A percentile compares a stretch with the other conserved stretches of the same genome.
Evolutionary conservation across 108 stramenopile genomes (phyloP).

Genomic region (Ochromonas danica): DNA sequence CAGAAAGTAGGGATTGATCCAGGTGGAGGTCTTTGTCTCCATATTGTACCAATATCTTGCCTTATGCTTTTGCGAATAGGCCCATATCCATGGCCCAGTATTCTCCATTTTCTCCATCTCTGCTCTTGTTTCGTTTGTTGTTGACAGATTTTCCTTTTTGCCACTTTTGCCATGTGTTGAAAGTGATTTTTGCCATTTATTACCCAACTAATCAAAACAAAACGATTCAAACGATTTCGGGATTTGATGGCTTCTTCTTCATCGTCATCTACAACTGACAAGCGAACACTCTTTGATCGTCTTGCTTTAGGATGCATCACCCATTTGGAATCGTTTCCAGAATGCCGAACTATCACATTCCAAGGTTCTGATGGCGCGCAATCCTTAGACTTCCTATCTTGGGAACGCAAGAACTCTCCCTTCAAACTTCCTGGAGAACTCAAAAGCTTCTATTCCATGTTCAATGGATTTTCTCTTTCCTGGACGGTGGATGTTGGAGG

Average conservation of each 20-base stretch:
- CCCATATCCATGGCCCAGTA: background rate
- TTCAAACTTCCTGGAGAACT: conserved; percentile 19
- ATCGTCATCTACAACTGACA: too few species aligned
- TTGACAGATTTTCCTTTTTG: too few species aligned
- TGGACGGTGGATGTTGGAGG: background rate
- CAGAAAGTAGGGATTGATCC: background rate
- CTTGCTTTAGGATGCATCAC: background rate
- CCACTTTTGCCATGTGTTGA: too few species aligned
- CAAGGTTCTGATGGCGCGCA: background rate
- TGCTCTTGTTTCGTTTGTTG: too few species aligned
- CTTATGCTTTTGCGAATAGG: background rate
- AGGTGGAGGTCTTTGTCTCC: background rate
- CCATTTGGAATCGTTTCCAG: background rate
- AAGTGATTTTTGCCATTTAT: too few species aligned
- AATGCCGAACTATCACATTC: background rate
- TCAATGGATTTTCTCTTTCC: conserved; percentile 11
- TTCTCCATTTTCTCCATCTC: too few species aligned
- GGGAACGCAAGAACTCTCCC: conserved; percentile 27
- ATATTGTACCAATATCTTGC: background rate
- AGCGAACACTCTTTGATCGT: background rate
- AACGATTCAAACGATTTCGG: too few species aligned
- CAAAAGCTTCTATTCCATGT: conserved; percentile 22
- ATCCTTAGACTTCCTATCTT: background rate
- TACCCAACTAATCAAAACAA: too few species aligned
- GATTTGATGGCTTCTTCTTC: too few species aligned